A percentile compares a stretch with the other conserved stretches of the same genome.
These are phyloP conservation scores for Stellera chamaejasme DNA, from an alignment of 345 rosid species.

Conservation along the genomic window DNA sequence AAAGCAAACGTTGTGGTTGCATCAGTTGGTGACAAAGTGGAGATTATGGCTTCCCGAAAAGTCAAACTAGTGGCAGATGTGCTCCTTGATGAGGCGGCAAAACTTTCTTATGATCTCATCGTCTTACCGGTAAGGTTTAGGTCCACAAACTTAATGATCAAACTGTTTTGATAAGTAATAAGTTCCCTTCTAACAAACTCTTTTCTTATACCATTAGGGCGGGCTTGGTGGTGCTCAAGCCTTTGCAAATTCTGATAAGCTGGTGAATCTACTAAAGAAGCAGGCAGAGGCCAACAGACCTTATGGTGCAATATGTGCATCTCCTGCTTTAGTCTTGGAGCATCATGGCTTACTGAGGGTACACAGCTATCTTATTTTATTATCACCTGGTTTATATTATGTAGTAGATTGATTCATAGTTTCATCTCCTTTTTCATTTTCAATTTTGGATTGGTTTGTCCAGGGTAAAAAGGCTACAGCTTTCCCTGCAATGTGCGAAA, in stretches of 20 bases:
- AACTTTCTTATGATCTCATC: slow-evolving; percentile 68
- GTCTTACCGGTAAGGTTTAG: slow-evolving; percentile 73
- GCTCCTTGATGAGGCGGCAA: slow-evolving; percentile 81
- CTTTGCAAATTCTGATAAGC: slow-evolving; percentile 66
- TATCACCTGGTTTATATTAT: not conserved
- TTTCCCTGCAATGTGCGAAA: slow-evolving; percentile 74
- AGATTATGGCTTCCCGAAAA: slow-evolving; percentile 77
- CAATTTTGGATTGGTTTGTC: not conserved
- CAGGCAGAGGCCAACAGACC: slow-evolving; percentile 70
- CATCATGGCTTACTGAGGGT: slow-evolving; percentile 93
- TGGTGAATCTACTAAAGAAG: slow-evolving; percentile 71
- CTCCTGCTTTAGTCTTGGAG: slow-evolving; percentile 89
- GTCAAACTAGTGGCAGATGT: slow-evolving; percentile 79
- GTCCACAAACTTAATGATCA: not conserved
- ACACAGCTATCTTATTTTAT: not conserved
- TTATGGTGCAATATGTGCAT: slow-evolving; percentile 94
- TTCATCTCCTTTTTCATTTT: not conserved
- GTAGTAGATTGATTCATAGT: not conserved
- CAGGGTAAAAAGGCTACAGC: slow-evolving; percentile 96
- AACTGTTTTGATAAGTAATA: not conserved
- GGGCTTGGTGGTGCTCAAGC: slow-evolving; percentile 96
- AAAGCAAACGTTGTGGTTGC: slow-evolving; percentile 84
- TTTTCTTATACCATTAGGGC: slow-evolving; percentile 36
- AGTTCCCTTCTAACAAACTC: slow-evolving; percentile 1
- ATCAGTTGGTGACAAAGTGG: slow-evolving; percentile 66